A percentile compares a stretch with the other conserved stretches of the same genome.
These are phyloP conservation scores for Monilinia laxa DNA, from an alignment of 2,329 filamentous ascomycete species.

Conservation along the genomic window DNA sequence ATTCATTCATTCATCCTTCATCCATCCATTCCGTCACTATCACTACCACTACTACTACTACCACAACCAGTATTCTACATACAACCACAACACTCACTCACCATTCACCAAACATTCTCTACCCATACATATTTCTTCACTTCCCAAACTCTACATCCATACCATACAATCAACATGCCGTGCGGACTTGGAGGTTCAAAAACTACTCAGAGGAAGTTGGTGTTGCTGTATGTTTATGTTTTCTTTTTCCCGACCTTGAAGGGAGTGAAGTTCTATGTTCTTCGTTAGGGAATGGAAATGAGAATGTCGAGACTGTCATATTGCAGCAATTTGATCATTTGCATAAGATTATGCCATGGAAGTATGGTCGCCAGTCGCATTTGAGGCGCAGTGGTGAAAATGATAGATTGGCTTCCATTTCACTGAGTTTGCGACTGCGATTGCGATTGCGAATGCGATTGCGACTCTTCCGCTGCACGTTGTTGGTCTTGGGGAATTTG, in stretches of 20 bases:
- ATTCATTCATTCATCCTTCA: neutral
- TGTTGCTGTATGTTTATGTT: constrained; percentile 59
- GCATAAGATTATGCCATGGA: constrained; percentile 8
- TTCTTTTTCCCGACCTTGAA: neutral
- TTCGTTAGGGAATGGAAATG: neutral
- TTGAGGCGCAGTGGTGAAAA: constrained; percentile 1
- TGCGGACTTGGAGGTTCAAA: constrained; percentile 53
- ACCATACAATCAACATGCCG: constrained; percentile 33
- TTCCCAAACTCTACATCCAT: neutral
- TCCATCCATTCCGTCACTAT: constrained; percentile 6
- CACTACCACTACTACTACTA: neutral
- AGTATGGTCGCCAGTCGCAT: constrained; percentile 1
- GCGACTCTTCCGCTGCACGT: neutral
- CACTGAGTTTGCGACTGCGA: neutral
- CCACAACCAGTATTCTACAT: neutral
- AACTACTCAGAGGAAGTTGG: constrained; percentile 73
- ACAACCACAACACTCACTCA: neutral
- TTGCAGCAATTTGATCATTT: neutral
- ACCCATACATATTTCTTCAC: neutral
- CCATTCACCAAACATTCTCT: neutral
- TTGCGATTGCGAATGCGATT: neutral
- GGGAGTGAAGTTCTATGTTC: neutral
- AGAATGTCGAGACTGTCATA: neutral
- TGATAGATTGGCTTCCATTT: neutral
- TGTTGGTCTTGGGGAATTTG: neutral